Evolutionary conservation across 352 stramenopile species (phyloP), one percentile per base, ranked within the genome.

Genomic region (Thalassiosira hispida): DNA sequence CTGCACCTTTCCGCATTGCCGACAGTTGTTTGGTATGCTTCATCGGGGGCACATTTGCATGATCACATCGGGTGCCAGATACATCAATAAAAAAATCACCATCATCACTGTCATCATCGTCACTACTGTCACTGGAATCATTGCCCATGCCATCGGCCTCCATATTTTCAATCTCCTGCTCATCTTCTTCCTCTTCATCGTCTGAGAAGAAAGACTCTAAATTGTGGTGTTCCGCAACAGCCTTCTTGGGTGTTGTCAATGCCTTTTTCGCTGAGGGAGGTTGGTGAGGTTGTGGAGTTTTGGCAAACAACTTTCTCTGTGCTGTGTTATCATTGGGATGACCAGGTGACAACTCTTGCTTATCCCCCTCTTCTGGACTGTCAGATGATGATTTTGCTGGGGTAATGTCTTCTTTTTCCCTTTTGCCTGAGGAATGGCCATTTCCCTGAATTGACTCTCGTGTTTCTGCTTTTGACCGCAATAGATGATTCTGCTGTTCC

Each of bases 151-250:
- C n/a, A 12, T 29, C 12, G 31, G n/a, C 33, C 18, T 23, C 11
- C 18, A 25, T 23, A 5, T 44, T 20, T 46, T 23, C 25, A 59
- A 23, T 33, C n/a, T n/a, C 38, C 44, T 69, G n/a, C 12, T 57
- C 57, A 33, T 69, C 64, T 33, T 79, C 61, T 20, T 74, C 51
- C 51, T 64, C 38, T 60, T 83, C 75, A 40, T 80, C 70, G 35
- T 85, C 77, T 27, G 77, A 74, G 55, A 85, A 85, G 44, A 85
- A 85, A 8, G 70, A 81, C 7, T 85, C 77, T 25, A 81, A 67
- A 62, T 63, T 81, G 12, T 51, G 42, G 44, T 72, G 29, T 20
- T 63, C n/a, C 9, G 38, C 33, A 38, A 35, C 53, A 42, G 57
- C 52, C n/a, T n/a, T n/a, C n/a, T n/a, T n/a, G 0, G 73, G 22